phyloP scores from a whole-genome alignment of 495 filamentous ascomycete genomes.

The Gamarada debralockiae region DNA sequence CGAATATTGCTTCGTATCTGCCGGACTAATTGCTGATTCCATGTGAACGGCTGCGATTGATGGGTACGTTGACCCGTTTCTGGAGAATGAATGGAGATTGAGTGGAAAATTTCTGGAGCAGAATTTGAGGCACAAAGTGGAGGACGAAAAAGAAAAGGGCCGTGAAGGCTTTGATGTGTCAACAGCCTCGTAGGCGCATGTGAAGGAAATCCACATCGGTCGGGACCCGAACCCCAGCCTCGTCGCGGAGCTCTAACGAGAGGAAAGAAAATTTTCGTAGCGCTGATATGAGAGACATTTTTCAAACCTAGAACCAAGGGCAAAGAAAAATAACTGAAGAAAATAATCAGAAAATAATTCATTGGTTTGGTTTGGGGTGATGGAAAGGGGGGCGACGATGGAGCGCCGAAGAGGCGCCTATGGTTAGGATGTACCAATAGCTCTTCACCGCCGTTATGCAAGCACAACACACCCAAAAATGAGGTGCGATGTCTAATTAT shows the following conservation, averaged over 20 bases:
- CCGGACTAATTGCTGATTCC: no score
- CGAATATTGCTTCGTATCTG: no score
- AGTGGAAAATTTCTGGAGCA: no score
- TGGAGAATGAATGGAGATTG: no score
- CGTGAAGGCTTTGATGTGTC: background rate
- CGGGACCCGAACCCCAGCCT: background rate
- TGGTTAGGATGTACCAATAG: background rate
- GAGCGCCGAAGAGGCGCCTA: no score
- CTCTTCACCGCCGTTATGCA: constrained; percentile 14
- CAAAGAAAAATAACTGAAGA: background rate
- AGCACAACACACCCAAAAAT: background rate
- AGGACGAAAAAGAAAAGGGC: constrained; percentile 5
- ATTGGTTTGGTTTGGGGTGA: background rate
- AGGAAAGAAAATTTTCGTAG: background rate
- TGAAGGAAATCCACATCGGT: background rate
- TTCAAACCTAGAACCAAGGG: no score
- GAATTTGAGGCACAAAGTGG: no score
- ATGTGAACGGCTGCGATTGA: no score
- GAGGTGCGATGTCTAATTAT: background rate
- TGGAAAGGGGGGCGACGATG: background rate
- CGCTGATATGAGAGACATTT: background rate
- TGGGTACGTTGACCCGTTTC: no score
- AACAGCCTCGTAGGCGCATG: constrained; percentile 5
- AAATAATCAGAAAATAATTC: background rate
- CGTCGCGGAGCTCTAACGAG: background rate